These are phyloP conservation scores for Tolypocladium capitatum DNA, from an alignment of 2,329 filamentous ascomycete genomes.

Conservation along the genomic window DNA sequence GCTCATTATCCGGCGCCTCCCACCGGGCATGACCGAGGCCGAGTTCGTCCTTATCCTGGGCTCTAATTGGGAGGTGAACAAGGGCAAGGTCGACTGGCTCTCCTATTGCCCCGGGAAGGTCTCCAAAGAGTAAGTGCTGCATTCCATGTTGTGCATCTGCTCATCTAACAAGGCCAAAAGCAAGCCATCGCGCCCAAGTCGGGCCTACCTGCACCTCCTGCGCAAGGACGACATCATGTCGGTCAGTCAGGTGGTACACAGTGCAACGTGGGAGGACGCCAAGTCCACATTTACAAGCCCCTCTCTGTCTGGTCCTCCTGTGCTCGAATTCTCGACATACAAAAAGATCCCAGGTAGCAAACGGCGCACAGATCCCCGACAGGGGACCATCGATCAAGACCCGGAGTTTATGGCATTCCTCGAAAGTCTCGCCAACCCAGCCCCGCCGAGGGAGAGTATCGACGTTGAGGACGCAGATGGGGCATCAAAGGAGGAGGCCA, in stretches of 20 bases:
- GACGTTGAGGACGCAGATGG: conserved; percentile 30
- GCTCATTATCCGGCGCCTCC: conserved; percentile 69
- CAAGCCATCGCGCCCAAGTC: conserved; percentile 68
- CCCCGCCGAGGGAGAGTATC: conserved; percentile 27
- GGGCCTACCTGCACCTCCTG: conserved; percentile 73
- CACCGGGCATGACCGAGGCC: conserved; percentile 67
- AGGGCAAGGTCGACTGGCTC: conserved; percentile 75
- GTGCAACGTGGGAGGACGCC: conserved; percentile 64
- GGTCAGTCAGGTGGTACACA: conserved; percentile 58
- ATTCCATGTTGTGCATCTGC: not conserved
- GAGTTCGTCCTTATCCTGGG: conserved; percentile 66
- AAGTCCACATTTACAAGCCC: conserved; percentile 61
- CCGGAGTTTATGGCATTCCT: conserved; percentile 91
- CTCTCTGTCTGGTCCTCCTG: conserved; percentile 64
- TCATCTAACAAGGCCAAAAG: conserved; percentile 26
- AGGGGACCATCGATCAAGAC: conserved; percentile 94
- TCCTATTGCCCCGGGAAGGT: conserved; percentile 55
- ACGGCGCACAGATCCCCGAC: conserved; percentile 65
- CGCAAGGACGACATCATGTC: conserved; percentile 52
- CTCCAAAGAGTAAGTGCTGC: conserved; percentile 58
- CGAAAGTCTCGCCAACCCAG: conserved; percentile 66
- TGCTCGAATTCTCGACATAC: conserved; percentile 71
- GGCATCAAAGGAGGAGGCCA: conserved; percentile 34
- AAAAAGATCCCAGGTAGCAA: conserved; percentile 68
- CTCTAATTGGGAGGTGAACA: conserved; percentile 67